These are phyloP conservation scores for Xylaria grammica DNA, from an alignment of 495 filamentous ascomycete species.

Conservation along the genomic window DNA sequence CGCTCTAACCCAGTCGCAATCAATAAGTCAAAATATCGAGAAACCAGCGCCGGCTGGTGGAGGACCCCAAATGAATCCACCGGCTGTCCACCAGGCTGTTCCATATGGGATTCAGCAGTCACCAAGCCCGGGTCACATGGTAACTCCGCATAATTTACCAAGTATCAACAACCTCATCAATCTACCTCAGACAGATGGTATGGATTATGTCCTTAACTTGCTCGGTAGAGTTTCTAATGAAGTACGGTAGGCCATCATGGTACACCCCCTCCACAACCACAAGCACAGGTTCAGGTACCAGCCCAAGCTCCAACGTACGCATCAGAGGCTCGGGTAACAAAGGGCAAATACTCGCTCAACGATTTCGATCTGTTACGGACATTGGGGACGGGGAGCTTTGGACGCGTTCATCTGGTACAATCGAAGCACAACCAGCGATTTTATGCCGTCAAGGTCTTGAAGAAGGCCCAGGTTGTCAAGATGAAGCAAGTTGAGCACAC, in stretches of 20 bases:
- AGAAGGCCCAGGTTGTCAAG: slow-evolving; percentile 98
- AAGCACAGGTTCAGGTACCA: slow-evolving; percentile 28
- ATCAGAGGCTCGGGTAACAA: slow-evolving; percentile 69
- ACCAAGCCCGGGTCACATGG: slow-evolving; percentile 33
- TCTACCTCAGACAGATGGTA: slow-evolving; percentile 59
- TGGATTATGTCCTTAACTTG: slow-evolving; percentile 23
- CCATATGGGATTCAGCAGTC: slow-evolving; percentile 36
- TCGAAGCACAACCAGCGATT: slow-evolving; percentile 96
- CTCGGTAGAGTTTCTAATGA: slow-evolving; percentile 38
- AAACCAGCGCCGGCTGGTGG: slow-evolving; percentile 35
- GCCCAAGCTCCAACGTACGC: slow-evolving; percentile 26
- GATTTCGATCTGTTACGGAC: slow-evolving; percentile 91
- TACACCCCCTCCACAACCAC: slow-evolving; percentile 45
- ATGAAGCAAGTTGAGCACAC: slow-evolving; percentile 99
- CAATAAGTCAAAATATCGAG: slow-evolving; percentile 29
- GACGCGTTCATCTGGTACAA: slow-evolving; percentile 93
- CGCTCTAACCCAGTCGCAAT: slow-evolving; percentile 33
- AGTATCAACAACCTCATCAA: slow-evolving; percentile 77
- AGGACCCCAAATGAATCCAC: slow-evolving; percentile 38
- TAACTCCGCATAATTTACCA: slow-evolving; percentile 62
- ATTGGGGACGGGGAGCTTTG: slow-evolving; percentile 95
- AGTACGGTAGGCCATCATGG: slow-evolving; percentile 32
- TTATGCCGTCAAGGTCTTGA: slow-evolving; percentile 97
- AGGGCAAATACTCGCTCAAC: slow-evolving; percentile 93
- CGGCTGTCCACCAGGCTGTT: slow-evolving; percentile 32